Evolutionary conservation across 371 early-diverging fungal genomes (phyloP).

Genomic region (Basidiobolus heterosporus): DNA sequence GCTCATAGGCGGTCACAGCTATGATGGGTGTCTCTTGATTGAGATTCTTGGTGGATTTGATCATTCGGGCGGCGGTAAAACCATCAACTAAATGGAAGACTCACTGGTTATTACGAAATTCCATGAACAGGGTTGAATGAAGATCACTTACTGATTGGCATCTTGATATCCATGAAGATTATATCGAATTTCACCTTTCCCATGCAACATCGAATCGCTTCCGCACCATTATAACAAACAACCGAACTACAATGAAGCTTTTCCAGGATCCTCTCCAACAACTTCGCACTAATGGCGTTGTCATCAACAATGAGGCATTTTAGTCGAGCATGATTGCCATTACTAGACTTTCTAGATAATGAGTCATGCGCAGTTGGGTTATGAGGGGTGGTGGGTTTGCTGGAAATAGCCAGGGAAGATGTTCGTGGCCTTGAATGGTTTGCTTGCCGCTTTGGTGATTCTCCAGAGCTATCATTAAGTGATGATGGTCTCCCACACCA

Average conservation of each 20-base stretch:
- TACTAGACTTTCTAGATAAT: neutral
- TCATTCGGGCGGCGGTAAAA: constrained; percentile 81
- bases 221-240: constrained; percentile 74
- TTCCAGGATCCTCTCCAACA: constrained; percentile 66
- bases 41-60: constrained; percentile 74
- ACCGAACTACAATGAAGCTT: constrained; percentile 59
- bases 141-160: constrained; percentile 69
- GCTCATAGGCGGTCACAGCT: constrained; percentile 56
- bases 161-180: constrained; percentile 83
- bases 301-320: constrained; percentile 70
- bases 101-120: neutral
- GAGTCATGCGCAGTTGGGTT: no score
- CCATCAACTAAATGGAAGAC: constrained; percentile 50
- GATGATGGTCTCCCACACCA: no score
- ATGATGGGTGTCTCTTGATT: constrained; percentile 56
- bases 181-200: constrained; percentile 74
- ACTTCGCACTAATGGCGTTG: constrained; percentile 74
- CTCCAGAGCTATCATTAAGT: no score
- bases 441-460: no score
- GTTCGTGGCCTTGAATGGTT: no score
- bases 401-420: no score
- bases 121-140: neutral
- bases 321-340: constrained; percentile 9
- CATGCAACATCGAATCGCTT: constrained; percentile 76
- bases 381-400: no score